Evolutionary conservation across 2,329 filamentous ascomycete genomes (phyloP), one percentile per base, ranked within the genome.

Genomic region (Penicillium expansum): DNA sequence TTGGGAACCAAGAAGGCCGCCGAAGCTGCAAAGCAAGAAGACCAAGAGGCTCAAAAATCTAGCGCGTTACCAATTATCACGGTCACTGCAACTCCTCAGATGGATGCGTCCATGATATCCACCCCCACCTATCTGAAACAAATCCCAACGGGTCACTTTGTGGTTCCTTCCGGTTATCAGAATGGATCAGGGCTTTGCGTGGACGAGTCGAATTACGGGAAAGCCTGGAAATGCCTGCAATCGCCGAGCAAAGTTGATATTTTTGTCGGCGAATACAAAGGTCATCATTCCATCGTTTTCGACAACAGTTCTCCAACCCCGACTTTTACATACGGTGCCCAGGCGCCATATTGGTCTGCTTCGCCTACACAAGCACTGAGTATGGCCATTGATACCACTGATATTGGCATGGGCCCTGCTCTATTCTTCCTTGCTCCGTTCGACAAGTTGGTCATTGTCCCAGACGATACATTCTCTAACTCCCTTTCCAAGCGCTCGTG

Each of bases 401-500:
- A 83, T 55, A 75, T 78, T 37, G 72, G 73, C 14, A 77, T 81
- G 59, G 87, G 86, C 2, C 84, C 86, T 14, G 86, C 86, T 6
- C 83, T 82, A 66, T 86, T 86, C 63, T 89, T 89, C 67, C 80
- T 82, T 60, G 73, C 82, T 24, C 69, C 76, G 14, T 88, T 88
- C 65, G 81, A 88, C 68, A 90, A 89, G 67, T 65, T 88, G 37
- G 84, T 88, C 5, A 79, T 89, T 39, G 68, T 78, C 10, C 73
- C 72, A 10, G 72, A 76, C 29, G 64, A 71, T n/a, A 67, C 69
- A 2, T 72, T 78, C 47, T 63, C 69, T 44, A 63, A 60, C 20
- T 60, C 65, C 4, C 55, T 64, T 11, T 67, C 68, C 10, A 72
- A 71, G 52, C 73, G 74, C 48, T 62, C 66, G 6, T 52, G 61